A percentile compares a stretch with the other conserved stretches of the same genome.
Conservation (phyloP, 345 rosid species). For the Crucihimalaya himalaica region DNA sequence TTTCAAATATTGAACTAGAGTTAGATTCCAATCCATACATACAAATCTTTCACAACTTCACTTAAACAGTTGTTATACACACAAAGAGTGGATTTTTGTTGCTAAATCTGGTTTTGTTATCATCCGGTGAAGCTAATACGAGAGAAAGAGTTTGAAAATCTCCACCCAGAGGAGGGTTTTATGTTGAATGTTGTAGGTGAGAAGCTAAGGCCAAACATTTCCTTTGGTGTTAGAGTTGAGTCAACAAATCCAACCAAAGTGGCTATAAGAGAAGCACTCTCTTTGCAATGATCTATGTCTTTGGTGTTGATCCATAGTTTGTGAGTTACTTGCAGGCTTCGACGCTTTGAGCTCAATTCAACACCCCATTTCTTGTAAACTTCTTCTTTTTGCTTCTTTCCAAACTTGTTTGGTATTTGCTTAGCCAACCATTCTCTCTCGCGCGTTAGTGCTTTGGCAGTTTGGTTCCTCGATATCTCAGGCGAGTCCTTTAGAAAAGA, state of each 20-base stretch:
- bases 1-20: not conserved
- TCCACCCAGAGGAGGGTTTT: slow-evolving; percentile 63
- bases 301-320: slow-evolving; percentile 52
- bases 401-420: slow-evolving; percentile 58
- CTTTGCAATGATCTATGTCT: slow-evolving; percentile 53
- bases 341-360: slow-evolving; percentile 59
- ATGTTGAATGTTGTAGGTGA: slow-evolving; percentile 39
- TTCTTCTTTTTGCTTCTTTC: slow-evolving; percentile 51
- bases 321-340: slow-evolving; percentile 59
- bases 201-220: slow-evolving; percentile 66
- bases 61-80: slow-evolving; percentile 22
- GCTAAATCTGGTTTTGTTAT: not conserved
- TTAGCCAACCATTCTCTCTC: slow-evolving; percentile 64
- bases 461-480: slow-evolving; percentile 30
- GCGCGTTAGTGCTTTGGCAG: slow-evolving; percentile 50
- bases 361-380: slow-evolving; percentile 65
- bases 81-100: not conserved
- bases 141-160: slow-evolving; percentile 45
- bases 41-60: slow-evolving; percentile 27
- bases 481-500: slow-evolving; percentile 54
- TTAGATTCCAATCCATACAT: slow-evolving; percentile 21
- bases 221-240: slow-evolving; percentile 61
- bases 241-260: slow-evolving; percentile 58
- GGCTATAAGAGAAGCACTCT: slow-evolving; percentile 67
- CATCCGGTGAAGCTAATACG: slow-evolving; percentile 35